Percentiles rank a stretch among this genome's conserved stretches.
These are phyloP conservation scores for Priceomyces melissophilus DNA, from an alignment of 805 yeast species.

Conservation along the genomic window DNA sequence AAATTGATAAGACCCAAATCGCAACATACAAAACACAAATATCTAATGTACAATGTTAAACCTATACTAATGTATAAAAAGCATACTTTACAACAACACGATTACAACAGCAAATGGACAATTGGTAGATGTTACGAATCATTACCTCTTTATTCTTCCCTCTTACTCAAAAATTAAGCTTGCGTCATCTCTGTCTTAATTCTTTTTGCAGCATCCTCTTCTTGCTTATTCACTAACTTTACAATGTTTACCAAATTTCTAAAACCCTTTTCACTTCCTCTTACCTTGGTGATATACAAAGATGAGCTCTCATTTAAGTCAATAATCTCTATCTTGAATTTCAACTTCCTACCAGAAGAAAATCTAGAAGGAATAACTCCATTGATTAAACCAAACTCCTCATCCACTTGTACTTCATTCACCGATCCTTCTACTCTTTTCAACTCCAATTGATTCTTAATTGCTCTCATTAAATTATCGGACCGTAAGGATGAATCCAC, in stretches of 20 bases:
- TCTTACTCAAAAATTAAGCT: no score
- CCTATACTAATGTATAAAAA: no score
- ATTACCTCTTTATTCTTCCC: no score
- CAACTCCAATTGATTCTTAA: slow-evolving; percentile 41
- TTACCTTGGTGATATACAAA: slow-evolving; percentile 39
- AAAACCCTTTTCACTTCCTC: slow-evolving; percentile 47
- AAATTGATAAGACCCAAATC: no score
- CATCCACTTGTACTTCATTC: slow-evolving; percentile 38
- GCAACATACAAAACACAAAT: no score
- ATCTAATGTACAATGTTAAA: no score
- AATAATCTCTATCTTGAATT: slow-evolving; percentile 42
- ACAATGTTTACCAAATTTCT: slow-evolving; percentile 41
- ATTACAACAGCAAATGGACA: no score
- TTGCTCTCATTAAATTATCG: slow-evolving; percentile 27
- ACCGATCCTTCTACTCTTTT: slow-evolving; percentile 51
- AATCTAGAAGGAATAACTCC: slow-evolving; percentile 48
- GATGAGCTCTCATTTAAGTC: slow-evolving; percentile 36
- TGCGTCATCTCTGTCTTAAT: background rate
- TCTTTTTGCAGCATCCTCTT: slow-evolving; percentile 25
- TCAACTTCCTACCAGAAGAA: slow-evolving; percentile 44
- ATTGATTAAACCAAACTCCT: slow-evolving; percentile 40
- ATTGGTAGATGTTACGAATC: no score
- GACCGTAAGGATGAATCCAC: slow-evolving; percentile 33
- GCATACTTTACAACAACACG: no score
- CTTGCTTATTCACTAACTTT: slow-evolving; percentile 43